phyloP scores from a whole-genome alignment of 2,329 filamentous ascomycete species.

The Cladosporium sp. region DNA sequence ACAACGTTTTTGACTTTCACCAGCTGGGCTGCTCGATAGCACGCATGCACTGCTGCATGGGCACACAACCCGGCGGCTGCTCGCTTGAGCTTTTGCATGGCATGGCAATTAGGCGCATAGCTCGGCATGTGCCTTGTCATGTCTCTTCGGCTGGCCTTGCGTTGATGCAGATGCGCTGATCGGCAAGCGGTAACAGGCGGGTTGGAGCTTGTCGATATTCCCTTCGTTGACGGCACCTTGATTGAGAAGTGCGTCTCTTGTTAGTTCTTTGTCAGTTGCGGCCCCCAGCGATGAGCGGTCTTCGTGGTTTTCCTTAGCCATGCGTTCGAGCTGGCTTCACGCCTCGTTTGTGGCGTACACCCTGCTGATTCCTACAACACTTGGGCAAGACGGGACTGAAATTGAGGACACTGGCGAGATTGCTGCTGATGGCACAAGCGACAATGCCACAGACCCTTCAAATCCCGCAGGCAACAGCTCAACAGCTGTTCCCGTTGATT shows the following conservation, averaged over 20 bases:
- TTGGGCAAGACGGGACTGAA: conserved; percentile 9
- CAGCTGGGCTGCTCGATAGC: conserved; percentile 3
- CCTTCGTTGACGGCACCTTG: background rate
- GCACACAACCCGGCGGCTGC: too few species aligned
- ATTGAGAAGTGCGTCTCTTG: background rate
- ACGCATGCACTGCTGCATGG: too few species aligned
- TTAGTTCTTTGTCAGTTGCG: too few species aligned
- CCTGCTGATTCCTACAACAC: background rate
- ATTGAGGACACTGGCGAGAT: background rate
- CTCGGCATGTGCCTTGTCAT: background rate
- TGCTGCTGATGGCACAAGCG: background rate
- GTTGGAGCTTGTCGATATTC: background rate
- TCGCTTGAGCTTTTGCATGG: background rate
- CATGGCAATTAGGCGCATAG: background rate
- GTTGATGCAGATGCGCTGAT: background rate
- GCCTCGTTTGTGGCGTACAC: background rate
- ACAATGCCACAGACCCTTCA: background rate
- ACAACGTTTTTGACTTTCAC: background rate
- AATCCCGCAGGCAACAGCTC: background rate
- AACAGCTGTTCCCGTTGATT: conserved; percentile 24
- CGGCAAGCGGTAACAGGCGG: background rate
- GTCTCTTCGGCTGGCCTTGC: background rate
- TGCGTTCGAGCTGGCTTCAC: conserved; percentile 5
- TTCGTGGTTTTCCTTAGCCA: background rate
- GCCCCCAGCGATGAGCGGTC: background rate